phyloP scores from a whole-genome alignment of 352 stramenopile genomes.

The Globisporangium sylvaticum region DNA sequence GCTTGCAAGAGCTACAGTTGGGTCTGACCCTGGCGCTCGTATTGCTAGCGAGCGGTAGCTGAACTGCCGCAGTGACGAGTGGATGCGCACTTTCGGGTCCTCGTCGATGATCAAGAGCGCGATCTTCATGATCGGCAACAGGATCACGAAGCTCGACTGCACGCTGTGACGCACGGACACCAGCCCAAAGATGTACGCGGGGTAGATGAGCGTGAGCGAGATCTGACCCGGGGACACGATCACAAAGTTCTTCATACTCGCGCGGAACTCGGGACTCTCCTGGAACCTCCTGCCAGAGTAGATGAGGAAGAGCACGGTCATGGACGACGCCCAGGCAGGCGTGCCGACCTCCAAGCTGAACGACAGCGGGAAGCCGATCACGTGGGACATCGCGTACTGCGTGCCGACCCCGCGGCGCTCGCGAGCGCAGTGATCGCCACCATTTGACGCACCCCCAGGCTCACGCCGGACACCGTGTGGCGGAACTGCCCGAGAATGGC shows the following conservation, averaged over 20 bases:
- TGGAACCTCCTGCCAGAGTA: constrained; percentile 25
- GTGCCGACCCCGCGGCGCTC: constrained; percentile 19
- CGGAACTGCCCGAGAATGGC: constrained; percentile 29
- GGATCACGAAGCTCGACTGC: constrained; percentile 30
- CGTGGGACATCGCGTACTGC: constrained; percentile 22
- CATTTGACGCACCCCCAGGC: constrained; percentile 7
- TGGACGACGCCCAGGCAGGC: constrained; percentile 16
- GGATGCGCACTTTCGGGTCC: not conserved
- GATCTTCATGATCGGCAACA: constrained; percentile 25
- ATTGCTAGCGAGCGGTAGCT: not conserved
- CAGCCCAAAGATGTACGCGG: constrained; percentile 38
- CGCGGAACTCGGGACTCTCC: constrained; percentile 10
- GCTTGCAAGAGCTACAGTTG: not conserved
- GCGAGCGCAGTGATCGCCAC: constrained; percentile 11
- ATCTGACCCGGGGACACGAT: constrained; percentile 33
- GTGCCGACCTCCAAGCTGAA: constrained; percentile 28
- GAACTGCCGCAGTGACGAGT: constrained; percentile 1
- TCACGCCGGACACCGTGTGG: constrained; percentile 8
- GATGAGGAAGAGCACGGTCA: constrained; percentile 22
- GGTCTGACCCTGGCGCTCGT: too few species aligned
- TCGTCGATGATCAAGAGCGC: constrained; percentile 11
- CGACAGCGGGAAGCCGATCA: constrained; percentile 39
- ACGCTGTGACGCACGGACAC: constrained; percentile 15
- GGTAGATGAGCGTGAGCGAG: constrained; percentile 37
- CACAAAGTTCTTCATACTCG: constrained; percentile 23